These are phyloP conservation scores for Solanum pinnatisectum DNA, from an alignment of 257 asterid species.

Conservation along the genomic window DNA sequence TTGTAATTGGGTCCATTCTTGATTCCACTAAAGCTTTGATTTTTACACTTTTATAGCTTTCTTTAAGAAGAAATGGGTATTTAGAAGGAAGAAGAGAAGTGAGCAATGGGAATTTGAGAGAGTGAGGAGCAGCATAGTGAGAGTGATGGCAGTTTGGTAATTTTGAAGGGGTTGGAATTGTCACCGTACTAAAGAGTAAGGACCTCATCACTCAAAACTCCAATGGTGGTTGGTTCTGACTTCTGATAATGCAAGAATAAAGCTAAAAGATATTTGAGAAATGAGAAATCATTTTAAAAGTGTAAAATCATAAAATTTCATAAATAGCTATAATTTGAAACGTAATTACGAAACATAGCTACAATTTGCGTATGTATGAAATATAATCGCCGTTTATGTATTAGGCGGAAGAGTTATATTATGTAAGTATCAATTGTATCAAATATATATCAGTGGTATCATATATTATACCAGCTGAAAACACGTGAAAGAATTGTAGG, in stretches of 20 bases:
- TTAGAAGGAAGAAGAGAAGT: conserved; percentile 4
- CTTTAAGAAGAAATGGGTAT: conserved; percentile 14
- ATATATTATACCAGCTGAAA: background rate
- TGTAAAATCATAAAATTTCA: background rate
- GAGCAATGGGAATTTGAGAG: conserved; percentile 8
- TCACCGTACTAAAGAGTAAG: conserved; percentile 1
- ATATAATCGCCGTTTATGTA: fast-evolving
- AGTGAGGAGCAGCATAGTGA: background rate
- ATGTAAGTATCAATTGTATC: background rate
- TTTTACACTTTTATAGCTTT: conserved; percentile 2
- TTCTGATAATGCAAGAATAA: background rate
- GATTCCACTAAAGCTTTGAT: conserved; percentile 55
- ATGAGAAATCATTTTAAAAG: background rate
- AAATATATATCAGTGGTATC: background rate
- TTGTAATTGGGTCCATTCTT: conserved; percentile 11
- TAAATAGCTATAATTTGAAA: background rate
- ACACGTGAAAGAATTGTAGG: background rate
- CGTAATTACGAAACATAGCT: background rate
- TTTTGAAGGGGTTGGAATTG: conserved; percentile 5
- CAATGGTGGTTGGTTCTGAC: background rate
- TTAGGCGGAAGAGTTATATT: background rate
- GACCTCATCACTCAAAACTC: conserved; percentile 31
- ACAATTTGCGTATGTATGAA: background rate
- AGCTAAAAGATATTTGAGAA: background rate
- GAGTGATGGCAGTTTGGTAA: conserved; percentile 15